Conservation (phyloP, 345 rosid species). For the Dipteronia dyeriana region DNA sequence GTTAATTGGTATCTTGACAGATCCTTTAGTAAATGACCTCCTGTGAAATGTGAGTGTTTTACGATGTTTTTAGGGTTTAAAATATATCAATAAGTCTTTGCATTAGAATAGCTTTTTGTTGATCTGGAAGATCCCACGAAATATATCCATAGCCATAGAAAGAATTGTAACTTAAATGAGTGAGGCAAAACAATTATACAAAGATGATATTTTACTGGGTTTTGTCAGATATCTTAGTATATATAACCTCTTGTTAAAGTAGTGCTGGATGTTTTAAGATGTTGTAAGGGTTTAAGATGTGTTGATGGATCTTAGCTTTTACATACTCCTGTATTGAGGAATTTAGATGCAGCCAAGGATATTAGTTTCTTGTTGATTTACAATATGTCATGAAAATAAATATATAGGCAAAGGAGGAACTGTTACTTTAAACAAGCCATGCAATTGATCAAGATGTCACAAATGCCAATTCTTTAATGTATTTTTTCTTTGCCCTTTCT, state of each 20-base stretch:
- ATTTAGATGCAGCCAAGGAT: background rate
- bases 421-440: background rate
- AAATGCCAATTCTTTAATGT: background rate
- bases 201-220: background rate
- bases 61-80: background rate
- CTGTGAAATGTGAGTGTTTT: background rate
- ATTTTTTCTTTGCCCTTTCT: background rate
- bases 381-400: background rate
- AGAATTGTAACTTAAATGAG: background rate
- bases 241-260: background rate
- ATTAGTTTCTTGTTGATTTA: background rate
- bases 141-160: background rate
- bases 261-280: background rate
- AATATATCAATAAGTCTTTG: background rate
- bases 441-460: background rate
- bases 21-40: background rate
- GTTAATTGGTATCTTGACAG: background rate
- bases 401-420: background rate
- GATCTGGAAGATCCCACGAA: background rate
- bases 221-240: background rate
- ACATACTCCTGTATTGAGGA: background rate
- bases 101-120: background rate
- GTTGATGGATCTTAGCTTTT: background rate
- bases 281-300: background rate
- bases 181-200: background rate